Base-by-base conservation (phyloP, 805 yeast genomes). In the Wickerhamomyces canadensis region DNA sequence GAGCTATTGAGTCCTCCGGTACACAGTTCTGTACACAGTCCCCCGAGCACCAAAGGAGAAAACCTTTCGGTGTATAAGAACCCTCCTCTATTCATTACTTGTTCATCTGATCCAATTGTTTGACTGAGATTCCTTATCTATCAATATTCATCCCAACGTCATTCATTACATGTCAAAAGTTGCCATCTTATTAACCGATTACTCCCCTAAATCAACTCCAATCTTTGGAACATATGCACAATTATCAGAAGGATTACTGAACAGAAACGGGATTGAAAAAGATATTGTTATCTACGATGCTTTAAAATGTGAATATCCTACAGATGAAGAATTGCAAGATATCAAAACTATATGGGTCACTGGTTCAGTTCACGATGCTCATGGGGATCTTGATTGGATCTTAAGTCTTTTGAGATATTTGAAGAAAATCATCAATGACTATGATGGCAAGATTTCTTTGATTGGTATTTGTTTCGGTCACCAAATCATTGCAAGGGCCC, bases 401-500 rank as follows among this genome's bases (percentile, higher is more conserved):
- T 38, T 50, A 21, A 50, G 49, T 11, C 51, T 76, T 28, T 59
- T 62, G 26, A 52, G 58, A 4, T 74, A 35, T 33, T 64, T 50
- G 39, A 67, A 22, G 52, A 35, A 31, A 6, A 17, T 41, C 4
- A 27, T 27, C n/a, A 21, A 30, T 11, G 17, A 24, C 8, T 34
- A 34, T 24, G 18, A 35, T 4, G 40, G 33, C 30, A n/a, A n/a
- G n/a, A 44, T 49, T 17, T 81, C 83, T 3, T 40, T 78, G 4
- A 70, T 75, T 6, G 94, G 95, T 4, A 64, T 87, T 29, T 87
- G 96, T 58, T 87, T 86, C 55, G 96, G 96, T 6, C 96, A 88
- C 58, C 96, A 87, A 55, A 68, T 85, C 18, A 57, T 87, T 13
- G 80, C 78, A 1, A 71, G 81, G 36, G 77, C 83, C 6, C 57